These are phyloP conservation scores for Chaetomidium leptoderma DNA, from an alignment of 495 filamentous ascomycete genomes.

Conservation along the genomic window DNA sequence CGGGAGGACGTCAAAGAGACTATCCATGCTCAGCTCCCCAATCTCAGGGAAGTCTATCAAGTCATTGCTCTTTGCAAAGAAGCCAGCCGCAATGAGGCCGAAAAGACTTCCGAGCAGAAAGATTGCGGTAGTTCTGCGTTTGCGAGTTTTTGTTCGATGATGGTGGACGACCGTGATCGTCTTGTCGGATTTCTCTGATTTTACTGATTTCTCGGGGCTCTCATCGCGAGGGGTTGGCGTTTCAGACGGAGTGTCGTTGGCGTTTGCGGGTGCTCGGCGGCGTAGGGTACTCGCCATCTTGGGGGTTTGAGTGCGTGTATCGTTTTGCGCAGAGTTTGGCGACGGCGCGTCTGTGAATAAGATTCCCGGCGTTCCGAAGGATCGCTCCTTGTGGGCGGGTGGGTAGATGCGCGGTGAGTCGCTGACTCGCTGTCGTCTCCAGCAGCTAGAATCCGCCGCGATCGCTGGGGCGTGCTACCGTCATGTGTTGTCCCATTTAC, in stretches of 20 bases:
- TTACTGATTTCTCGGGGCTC: constrained; percentile 43
- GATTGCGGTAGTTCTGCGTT: constrained; percentile 70
- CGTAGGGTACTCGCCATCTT: constrained; percentile 47
- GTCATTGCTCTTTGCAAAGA: constrained; percentile 81
- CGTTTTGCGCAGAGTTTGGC: background rate
- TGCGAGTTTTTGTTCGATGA: constrained; percentile 46
- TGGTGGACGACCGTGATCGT: constrained; percentile 44
- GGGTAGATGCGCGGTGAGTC: too few relatives aligned
- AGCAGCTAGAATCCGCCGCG: background rate
- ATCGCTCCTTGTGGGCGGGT: too few relatives aligned
- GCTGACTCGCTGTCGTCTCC: too few relatives aligned
- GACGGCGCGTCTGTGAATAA: background rate
- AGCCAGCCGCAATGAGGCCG: constrained; percentile 72
- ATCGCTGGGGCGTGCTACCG: background rate
- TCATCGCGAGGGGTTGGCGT: constrained; percentile 37
- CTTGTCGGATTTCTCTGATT: constrained; percentile 39
- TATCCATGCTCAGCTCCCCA: constrained; percentile 78
- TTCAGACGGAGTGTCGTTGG: constrained; percentile 32
- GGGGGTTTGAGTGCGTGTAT: background rate
- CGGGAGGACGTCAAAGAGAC: constrained; percentile 75
- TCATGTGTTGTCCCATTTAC: background rate
- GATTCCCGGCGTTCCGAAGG: too few relatives aligned
- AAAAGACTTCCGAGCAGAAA: constrained; percentile 81
- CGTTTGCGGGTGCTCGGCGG: constrained; percentile 39
- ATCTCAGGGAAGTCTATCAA: constrained; percentile 76